Conservation (phyloP, 768 basidiomycete species). For the Mycena rebaudengoi region DNA sequence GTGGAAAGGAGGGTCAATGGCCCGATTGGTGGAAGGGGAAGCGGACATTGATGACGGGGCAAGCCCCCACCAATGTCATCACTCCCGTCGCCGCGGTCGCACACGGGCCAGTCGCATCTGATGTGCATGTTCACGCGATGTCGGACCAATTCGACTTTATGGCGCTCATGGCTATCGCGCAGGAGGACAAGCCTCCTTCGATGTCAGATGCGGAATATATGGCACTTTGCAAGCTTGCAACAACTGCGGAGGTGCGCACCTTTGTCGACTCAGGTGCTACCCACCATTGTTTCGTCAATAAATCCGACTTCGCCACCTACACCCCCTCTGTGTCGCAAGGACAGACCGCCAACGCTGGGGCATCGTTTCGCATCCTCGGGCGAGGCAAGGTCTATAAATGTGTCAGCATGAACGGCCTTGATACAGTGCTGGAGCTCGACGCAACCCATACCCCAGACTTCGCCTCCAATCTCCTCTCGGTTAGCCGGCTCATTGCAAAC, state of each 20-base stretch:
- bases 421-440: background rate
- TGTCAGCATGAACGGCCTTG: slow-evolving; percentile 20
- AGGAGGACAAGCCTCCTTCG: background rate
- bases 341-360: slow-evolving; percentile 28
- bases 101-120: no score
- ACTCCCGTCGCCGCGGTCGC: no score
- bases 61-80: no score
- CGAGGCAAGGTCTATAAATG: slow-evolving; percentile 29
- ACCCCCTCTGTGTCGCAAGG: slow-evolving; percentile 15
- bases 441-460: slow-evolving; percentile 12
- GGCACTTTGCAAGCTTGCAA: no score
- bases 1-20: no score
- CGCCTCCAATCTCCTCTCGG: slow-evolving; percentile 20
- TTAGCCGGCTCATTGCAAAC: slow-evolving; percentile 21
- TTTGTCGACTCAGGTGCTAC: slow-evolving; percentile 7
- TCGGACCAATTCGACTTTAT: no score
- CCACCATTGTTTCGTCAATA: slow-evolving; percentile 11
- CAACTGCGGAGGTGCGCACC: no score
- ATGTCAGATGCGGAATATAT: background rate
- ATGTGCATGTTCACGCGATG: no score
- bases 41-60: no score
- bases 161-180: no score
- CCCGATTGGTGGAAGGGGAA: no score
- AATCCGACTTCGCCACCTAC: slow-evolving; percentile 7
- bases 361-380: slow-evolving; percentile 30